phyloP scores from a whole-genome alignment of 371 early-diverging fungal species.

The Mortierella polycephala region DNA sequence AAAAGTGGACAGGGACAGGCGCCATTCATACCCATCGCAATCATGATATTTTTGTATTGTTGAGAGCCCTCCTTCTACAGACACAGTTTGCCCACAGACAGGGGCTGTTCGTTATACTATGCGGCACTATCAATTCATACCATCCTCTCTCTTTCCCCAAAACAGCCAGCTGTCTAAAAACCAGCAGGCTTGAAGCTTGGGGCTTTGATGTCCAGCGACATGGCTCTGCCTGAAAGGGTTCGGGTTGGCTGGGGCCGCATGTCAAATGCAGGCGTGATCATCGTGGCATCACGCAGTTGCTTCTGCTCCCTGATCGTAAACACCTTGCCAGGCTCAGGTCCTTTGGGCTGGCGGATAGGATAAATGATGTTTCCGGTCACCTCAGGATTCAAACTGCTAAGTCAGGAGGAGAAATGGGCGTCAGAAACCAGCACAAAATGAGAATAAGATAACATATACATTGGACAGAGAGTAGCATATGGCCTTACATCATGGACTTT shows the following conservation, averaged over 20 bases:
- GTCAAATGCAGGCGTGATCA: slow-evolving; percentile 44
- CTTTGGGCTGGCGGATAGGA: slow-evolving; percentile 72
- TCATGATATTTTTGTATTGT: no score
- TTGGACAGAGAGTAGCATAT: no score
- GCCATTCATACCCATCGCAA: no score
- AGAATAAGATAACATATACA: background rate
- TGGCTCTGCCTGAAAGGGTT: slow-evolving; percentile 25
- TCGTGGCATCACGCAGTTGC: slow-evolving; percentile 49
- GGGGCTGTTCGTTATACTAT: no score
- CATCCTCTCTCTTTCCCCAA: no score
- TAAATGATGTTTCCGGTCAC: slow-evolving; percentile 54
- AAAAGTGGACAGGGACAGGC: no score
- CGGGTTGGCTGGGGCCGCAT: slow-evolving; percentile 22
- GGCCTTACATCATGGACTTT: slow-evolving; percentile 47
- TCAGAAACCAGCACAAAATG: background rate
- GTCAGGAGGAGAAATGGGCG: background rate
- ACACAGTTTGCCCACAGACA: no score
- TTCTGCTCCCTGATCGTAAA: slow-evolving; percentile 57
- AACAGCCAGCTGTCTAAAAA: background rate
- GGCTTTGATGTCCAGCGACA: slow-evolving; percentile 40
- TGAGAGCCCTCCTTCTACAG: no score
- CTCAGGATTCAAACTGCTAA: slow-evolving; percentile 24
- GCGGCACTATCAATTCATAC: no score
- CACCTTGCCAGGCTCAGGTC: slow-evolving; percentile 68
- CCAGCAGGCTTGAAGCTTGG: slow-evolving; percentile 42